Evolutionary conservation across 2,329 filamentous ascomycete species (phyloP).

Genomic region (Pseudodiploospora longispora): DNA sequence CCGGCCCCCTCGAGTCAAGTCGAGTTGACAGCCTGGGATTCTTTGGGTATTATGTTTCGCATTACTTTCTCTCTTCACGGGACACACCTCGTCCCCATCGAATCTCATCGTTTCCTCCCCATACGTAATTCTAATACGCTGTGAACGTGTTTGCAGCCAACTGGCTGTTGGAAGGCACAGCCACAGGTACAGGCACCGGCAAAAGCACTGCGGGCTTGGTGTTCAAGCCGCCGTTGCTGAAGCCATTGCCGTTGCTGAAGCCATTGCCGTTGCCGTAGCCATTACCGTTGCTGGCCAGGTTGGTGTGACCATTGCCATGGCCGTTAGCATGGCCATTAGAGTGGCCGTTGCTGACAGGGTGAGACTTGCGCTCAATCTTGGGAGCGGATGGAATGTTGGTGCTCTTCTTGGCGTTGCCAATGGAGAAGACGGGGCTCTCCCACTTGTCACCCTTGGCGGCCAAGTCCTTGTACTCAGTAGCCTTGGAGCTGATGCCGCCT

Average conservation of each 20-base stretch:
- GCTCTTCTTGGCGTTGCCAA: conserved; percentile 70
- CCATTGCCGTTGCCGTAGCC: conserved; percentile 15
- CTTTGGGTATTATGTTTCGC: too few species aligned
- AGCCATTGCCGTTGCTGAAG: conserved; percentile 1
- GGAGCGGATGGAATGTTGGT: conserved; percentile 59
- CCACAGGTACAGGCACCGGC: too few species aligned
- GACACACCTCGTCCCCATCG: too few species aligned
- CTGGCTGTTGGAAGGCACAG: too few species aligned
- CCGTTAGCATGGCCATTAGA: conserved; percentile 11
- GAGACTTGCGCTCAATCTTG: conserved; percentile 39
- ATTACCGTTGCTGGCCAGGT: conserved; percentile 1
- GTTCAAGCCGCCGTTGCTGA: too few species aligned
- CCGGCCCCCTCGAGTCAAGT: too few species aligned
- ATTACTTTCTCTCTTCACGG: too few species aligned
- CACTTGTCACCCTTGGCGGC: conserved; percentile 84
- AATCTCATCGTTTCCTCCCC: too few species aligned
- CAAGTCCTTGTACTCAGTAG: conserved; percentile 85
- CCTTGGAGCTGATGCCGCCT: conserved; percentile 79
- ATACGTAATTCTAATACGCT: too few species aligned
- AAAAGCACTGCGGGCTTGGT: too few species aligned
- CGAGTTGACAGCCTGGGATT: too few species aligned
- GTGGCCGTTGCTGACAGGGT: conserved; percentile 8
- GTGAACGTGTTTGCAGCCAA: too few species aligned
- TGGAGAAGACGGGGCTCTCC: conserved; percentile 89
- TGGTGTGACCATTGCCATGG: conserved; percentile 13